Conservation (phyloP, 805 yeast species). For the Nakazawaea siamensis region DNA sequence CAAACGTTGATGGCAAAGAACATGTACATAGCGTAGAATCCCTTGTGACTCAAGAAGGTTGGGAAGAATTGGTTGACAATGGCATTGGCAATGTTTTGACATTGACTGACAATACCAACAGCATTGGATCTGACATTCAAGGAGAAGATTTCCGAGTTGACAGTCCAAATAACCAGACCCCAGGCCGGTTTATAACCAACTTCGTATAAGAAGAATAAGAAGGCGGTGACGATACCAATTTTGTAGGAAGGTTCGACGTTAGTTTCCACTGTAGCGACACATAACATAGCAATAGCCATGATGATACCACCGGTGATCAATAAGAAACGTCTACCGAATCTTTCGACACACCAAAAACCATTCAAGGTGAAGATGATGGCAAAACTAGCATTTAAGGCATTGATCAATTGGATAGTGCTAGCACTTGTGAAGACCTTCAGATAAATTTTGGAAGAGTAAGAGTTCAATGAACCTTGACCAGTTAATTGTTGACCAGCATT, state of each 20-base stretch:
- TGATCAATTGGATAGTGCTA: conserved; percentile 32
- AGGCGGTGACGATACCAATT: conserved; percentile 38
- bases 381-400: conserved; percentile 32
- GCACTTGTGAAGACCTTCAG: conserved; percentile 35
- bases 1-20: conserved; percentile 26
- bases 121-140: conserved; percentile 33
- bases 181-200: conserved; percentile 47
- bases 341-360: conserved; percentile 38
- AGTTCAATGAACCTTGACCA: conserved; percentile 42
- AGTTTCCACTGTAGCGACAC: conserved; percentile 51
- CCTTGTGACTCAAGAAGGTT: conserved; percentile 46
- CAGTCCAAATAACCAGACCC: conserved; percentile 40
- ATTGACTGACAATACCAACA: conserved; percentile 33
- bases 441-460: conserved; percentile 44
- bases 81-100: conserved; percentile 43
- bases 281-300: conserved; percentile 35
- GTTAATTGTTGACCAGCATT: conserved; percentile 36
- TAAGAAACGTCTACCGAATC: conserved; percentile 35
- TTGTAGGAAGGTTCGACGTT: conserved; percentile 35
- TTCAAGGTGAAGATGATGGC: conserved; percentile 28
- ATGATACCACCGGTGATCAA: conserved; percentile 28
- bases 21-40: conserved; percentile 19
- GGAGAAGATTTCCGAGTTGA: conserved; percentile 38
- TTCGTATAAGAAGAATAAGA: conserved; percentile 51
- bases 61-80: conserved; percentile 36